Evolutionary conservation across 1,284 basidiomycete species (phyloP).

Genomic region (Meira nashicola): DNA sequence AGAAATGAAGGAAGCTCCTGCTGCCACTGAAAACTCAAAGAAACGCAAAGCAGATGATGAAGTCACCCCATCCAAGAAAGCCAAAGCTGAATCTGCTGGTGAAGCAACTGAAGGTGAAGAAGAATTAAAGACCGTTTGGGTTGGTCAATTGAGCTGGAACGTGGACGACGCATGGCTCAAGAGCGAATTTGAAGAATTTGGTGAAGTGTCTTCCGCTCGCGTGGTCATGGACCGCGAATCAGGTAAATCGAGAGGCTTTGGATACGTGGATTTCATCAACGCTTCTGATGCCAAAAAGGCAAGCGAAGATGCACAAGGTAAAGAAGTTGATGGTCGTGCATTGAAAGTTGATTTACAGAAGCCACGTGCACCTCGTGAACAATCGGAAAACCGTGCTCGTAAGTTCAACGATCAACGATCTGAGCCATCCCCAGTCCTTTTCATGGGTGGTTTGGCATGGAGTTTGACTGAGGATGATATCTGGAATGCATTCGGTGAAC

Average conservation of each 20-base stretch:
- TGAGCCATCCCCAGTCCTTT: slow-evolving; percentile 72
- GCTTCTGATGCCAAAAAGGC: slow-evolving; percentile 60
- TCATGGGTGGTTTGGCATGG: slow-evolving; percentile 87
- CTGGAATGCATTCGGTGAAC: slow-evolving; percentile 87
- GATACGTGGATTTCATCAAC: slow-evolving; percentile 79
- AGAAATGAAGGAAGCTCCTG: slow-evolving; percentile 45
- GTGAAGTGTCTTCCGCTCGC: slow-evolving; percentile 77
- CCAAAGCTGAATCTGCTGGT: slow-evolving; percentile 60
- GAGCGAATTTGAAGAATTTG: slow-evolving; percentile 81
- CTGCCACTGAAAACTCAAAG: slow-evolving; percentile 37
- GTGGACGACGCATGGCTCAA: slow-evolving; percentile 94
- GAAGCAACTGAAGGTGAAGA: slow-evolving; percentile 56
- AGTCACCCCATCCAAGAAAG: slow-evolving; percentile 61
- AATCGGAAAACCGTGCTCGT: slow-evolving; percentile 68
- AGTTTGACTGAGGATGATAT: slow-evolving; percentile 74
- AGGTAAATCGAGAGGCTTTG: slow-evolving; percentile 61
- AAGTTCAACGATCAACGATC: slow-evolving; percentile 61
- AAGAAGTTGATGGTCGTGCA: slow-evolving; percentile 82
- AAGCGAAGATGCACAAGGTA: slow-evolving; percentile 67
- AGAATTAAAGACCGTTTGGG: slow-evolving; percentile 74
- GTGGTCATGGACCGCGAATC: slow-evolving; percentile 88
- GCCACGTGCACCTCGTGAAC: slow-evolving; percentile 61
- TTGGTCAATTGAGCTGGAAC: slow-evolving; percentile 92
- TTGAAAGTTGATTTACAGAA: slow-evolving; percentile 80
- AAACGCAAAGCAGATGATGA: slow-evolving; percentile 76